Evolutionary conservation across 768 basidiomycete genomes (phyloP).

Genomic region (Nidularia pulvinata): DNA sequence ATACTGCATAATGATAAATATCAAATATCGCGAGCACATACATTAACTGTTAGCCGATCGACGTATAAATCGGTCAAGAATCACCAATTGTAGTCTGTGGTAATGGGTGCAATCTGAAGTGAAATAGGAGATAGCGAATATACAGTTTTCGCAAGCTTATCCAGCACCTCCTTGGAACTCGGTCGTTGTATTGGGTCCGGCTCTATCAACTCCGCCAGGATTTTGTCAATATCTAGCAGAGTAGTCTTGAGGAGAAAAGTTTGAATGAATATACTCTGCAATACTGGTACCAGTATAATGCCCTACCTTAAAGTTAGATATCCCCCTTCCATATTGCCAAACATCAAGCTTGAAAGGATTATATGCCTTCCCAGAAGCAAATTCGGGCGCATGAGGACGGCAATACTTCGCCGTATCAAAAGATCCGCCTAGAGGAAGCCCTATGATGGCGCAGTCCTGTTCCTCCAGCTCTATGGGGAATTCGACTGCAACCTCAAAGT

Average conservation of each 20-base stretch:
- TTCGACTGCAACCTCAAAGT: slow-evolving; percentile 24
- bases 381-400: slow-evolving; percentile 17
- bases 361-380: slow-evolving; percentile 13
- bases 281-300: background rate
- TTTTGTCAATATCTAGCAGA: slow-evolving; percentile 8
- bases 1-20: too few relatives aligned
- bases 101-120: too few relatives aligned
- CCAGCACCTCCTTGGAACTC: slow-evolving; percentile 4
- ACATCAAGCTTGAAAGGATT: slow-evolving; percentile 23
- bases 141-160: slow-evolving; percentile 2
- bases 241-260: slow-evolving; percentile 7
- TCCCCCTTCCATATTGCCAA: slow-evolving; percentile 19
- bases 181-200: background rate
- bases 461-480: slow-evolving; percentile 14
- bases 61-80: too few relatives aligned
- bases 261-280: background rate
- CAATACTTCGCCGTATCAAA: slow-evolving; percentile 12
- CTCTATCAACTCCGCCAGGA: slow-evolving; percentile 5
- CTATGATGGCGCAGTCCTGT: slow-evolving; percentile 9
- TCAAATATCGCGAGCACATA: too few relatives aligned
- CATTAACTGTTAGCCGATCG: too few relatives aligned
- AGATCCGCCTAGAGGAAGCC: slow-evolving; percentile 14
- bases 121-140: slow-evolving; percentile 6
- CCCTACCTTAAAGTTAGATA: slow-evolving; percentile 11
- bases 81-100: too few relatives aligned